These are phyloP conservation scores for Raddia guianensis DNA, from an alignment of 176 grass and related monocot species.

Conservation along the genomic window DNA sequence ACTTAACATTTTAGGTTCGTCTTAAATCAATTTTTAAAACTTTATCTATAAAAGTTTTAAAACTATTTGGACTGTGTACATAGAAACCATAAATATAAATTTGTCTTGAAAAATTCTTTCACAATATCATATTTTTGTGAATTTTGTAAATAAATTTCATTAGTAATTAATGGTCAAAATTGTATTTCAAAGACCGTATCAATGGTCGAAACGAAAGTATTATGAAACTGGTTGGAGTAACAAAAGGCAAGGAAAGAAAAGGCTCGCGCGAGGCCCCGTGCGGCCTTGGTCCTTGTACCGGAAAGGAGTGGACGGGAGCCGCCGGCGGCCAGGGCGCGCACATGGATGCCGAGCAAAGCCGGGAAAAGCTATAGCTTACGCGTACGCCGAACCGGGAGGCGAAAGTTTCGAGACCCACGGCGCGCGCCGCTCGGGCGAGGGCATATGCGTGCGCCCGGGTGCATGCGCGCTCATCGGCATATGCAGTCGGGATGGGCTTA, in stretches of 20 bases:
- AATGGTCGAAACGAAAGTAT: too few species aligned
- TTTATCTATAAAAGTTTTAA: too few species aligned
- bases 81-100: too few species aligned
- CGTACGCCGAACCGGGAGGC: background rate
- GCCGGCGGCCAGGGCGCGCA: background rate
- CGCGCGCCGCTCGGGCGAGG: background rate
- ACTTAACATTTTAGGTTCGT: too few species aligned
- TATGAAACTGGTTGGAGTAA: too few species aligned
- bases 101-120: too few species aligned
- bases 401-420: slow-evolving; percentile 22
- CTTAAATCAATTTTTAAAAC: too few species aligned
- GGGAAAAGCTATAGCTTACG: background rate
- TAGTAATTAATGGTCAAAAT: too few species aligned
- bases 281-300: background rate
- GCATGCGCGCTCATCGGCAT: background rate
- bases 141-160: too few species aligned
- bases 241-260: background rate
- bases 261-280: background rate
- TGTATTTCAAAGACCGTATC: too few species aligned
- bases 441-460: slow-evolving; percentile 20
- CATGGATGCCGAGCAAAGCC: slow-evolving; percentile 33
- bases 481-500: background rate
- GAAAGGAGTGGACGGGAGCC: slow-evolving; percentile 49
- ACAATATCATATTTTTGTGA: too few species aligned
- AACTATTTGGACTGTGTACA: too few species aligned